Percentiles rank a stretch among this genome's conserved stretches.
Conservation (phyloP, 1,284 basidiomycete genomes). For the Pterula multifida region DNA sequence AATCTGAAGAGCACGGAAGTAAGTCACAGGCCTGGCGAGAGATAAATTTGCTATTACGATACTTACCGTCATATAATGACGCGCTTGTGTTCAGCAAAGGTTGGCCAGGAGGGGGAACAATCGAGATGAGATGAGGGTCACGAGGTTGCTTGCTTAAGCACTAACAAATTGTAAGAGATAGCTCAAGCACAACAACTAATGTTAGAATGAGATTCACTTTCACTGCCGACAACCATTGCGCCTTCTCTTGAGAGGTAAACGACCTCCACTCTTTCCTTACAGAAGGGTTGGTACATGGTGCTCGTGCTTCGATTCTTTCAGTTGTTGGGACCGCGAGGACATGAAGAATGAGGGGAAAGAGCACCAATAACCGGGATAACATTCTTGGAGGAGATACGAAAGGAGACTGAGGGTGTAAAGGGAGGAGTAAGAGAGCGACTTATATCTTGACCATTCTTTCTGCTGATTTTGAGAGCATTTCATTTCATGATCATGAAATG, state of each 20-base stretch:
- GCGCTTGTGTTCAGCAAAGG: neutral
- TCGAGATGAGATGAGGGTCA: neutral
- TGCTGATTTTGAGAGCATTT: too few relatives aligned
- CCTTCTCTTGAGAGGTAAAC: neutral
- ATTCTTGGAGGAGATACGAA: neutral
- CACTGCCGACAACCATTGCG: neutral
- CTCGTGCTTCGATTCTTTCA: neutral
- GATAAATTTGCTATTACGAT: too few relatives aligned
- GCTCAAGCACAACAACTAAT: too few relatives aligned
- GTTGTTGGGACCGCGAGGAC: neutral
- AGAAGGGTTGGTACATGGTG: neutral
- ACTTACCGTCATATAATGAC: neutral
- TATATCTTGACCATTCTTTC: neutral
- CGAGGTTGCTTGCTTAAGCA: neutral
- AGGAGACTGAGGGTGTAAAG: neutral
- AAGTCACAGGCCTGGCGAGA: neutral
- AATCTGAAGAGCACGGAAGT: neutral
- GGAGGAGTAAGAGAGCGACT: neutral
- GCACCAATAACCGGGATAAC: neutral
- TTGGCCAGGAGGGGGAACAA: neutral
- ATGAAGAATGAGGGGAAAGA: neutral
- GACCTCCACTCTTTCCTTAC: slow-evolving; percentile 1
- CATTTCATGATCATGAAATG: too few relatives aligned
- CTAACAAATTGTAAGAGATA: neutral
- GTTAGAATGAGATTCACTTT: neutral